Evolutionary conservation across 768 basidiomycete genomes (phyloP).

Genomic region (Calocybe indica): DNA sequence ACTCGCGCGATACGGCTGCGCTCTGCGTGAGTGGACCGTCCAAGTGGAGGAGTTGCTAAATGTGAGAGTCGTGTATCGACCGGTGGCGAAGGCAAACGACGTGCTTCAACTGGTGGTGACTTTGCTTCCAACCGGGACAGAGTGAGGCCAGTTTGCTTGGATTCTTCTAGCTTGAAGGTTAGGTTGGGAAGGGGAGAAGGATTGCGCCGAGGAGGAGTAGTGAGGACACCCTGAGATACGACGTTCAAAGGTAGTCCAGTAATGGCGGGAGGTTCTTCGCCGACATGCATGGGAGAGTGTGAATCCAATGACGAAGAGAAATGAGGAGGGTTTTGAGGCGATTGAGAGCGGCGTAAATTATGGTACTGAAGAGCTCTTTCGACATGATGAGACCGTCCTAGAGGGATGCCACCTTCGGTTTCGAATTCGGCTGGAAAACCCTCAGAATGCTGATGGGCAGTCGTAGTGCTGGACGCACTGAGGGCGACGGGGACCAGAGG

Average conservation of each 20-base stretch:
- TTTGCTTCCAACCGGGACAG: too few species aligned
- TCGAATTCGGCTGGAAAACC: constrained; percentile 52
- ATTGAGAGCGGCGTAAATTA: constrained; percentile 27
- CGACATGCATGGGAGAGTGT: too few species aligned
- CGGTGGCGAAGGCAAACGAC: too few species aligned
- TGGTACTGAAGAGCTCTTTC: constrained; percentile 40
- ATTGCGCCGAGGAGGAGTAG: constrained; percentile 29
- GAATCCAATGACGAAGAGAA: constrained; percentile 16
- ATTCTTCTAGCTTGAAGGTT: too few species aligned
- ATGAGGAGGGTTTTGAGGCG: constrained; percentile 24
- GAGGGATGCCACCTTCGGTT: constrained; percentile 57
- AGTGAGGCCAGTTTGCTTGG: too few species aligned
- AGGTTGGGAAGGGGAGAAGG: constrained; percentile 18
- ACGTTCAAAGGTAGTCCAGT: constrained; percentile 20
- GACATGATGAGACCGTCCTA: constrained; percentile 58
- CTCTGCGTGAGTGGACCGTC: constrained; percentile 30
- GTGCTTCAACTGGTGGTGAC: background rate
- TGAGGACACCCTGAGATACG: constrained; percentile 26
- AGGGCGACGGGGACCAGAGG: background rate
- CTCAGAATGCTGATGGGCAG: constrained; percentile 21
- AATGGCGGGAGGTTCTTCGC: too few species aligned
- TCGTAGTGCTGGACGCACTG: constrained; percentile 31
- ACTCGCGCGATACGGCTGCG: constrained; percentile 21
- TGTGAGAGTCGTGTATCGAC: constrained; percentile 2
- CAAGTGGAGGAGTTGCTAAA: constrained; percentile 27